Base-by-base conservation (phyloP, 73 alveolate species). In the Urostyla sp. region DNA sequence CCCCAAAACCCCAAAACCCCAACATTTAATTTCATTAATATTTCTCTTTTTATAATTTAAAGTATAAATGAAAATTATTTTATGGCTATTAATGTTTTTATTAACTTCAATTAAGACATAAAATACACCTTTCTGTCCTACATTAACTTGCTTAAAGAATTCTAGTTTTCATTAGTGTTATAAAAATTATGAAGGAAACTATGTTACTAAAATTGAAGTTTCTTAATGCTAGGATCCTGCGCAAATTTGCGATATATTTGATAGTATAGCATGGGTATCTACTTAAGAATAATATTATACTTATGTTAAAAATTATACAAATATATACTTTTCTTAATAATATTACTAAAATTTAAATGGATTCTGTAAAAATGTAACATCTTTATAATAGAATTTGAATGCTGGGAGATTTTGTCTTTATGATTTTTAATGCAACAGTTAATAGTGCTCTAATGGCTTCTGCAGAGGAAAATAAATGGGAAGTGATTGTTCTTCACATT, bases 391-490 rank as follows among this genome's bases (percentile, higher is more conserved):
- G 24, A 13, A 28, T 13, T 60, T 63, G 20, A 63, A 63, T 63
- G 79, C 79, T 38, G 79, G 79, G 10, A 36, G 79, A 37, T 21
- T 37, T 43, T 63, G 79, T 28, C n/a, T 38, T 21, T 63, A 63
- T 40, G 44, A 63, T 63, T 60, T 43, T 63, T 40, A 63, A 63
- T 63, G 79, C 43, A 63, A 63, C 36, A 38, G 48, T 38, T 1
- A 43, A 26, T 43, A 15, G 4, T 63, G 79, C 44, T 43, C 13
- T 38, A 36, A 63, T 38, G 79, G 79, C 6, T 43, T 63, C 4
- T 63, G 79, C 45, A 63, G 79, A 63, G 79, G 79, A 15, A 36
- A 40, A 40, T 30, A 35, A 10, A 15, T 43, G 26, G 79, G 79
- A 1, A 28, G 32, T 35, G 53, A 63, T 37, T 63, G 79, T 34